Evolutionary conservation across 2,329 filamentous ascomycete genomes (phyloP).

Genomic region (Scytalidium sp.): DNA sequence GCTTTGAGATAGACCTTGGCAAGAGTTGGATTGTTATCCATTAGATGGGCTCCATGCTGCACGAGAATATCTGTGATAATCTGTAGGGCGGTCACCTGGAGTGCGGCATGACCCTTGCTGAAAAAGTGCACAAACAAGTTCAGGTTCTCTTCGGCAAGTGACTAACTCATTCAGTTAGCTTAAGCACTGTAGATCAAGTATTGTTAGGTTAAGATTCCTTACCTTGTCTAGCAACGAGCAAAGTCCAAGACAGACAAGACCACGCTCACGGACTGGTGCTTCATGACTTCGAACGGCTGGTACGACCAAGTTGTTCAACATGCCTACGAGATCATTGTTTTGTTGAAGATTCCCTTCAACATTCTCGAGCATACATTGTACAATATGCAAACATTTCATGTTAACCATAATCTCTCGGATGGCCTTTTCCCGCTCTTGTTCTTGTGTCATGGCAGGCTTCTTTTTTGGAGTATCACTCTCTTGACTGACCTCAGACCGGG

Average conservation of each 20-base stretch:
- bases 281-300: conserved; percentile 93
- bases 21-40: conserved; percentile 64
- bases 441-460: conserved; percentile 51
- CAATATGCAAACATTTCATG: conserved; percentile 96
- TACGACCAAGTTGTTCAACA: conserved; percentile 95
- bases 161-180: conserved; percentile 37
- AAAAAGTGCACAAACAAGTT: conserved; percentile 95
- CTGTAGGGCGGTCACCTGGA: conserved; percentile 88
- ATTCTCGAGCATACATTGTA: conserved; percentile 95
- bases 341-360: conserved; percentile 84
- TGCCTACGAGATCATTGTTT: conserved; percentile 89
- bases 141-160: conserved; percentile 88
- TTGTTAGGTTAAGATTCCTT: conserved; percentile 4
- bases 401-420: conserved; percentile 93
- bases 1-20: conserved; percentile 85
- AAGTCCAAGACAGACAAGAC: conserved; percentile 83
- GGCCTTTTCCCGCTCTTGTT: conserved; percentile 69
- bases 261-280: conserved; percentile 85
- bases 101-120: conserved; percentile 81
- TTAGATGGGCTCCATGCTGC: conserved; percentile 78
- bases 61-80: conserved; percentile 92
- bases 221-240: conserved; percentile 87
- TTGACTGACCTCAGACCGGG: conserved; percentile 77
- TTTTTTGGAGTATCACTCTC: conserved; percentile 53
- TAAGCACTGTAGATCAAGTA: conserved; percentile 1